phyloP scores from a whole-genome alignment of 768 basidiomycete species.

The Sarcomyxa edulis region DNA sequence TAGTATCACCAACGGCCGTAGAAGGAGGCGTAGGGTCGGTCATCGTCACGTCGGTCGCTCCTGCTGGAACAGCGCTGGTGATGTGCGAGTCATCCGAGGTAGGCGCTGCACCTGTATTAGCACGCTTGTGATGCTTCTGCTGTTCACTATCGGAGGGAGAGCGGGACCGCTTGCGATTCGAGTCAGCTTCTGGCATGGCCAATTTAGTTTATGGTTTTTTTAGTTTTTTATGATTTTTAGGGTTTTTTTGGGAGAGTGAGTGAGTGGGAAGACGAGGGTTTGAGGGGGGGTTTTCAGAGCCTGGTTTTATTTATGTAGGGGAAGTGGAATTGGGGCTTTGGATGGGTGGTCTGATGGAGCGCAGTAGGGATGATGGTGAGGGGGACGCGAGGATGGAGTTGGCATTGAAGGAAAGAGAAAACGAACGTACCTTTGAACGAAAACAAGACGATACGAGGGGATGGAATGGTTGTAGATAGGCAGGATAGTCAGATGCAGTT shows the following conservation, averaged over 20 bases:
- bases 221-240: slow-evolving; percentile 23
- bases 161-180: slow-evolving; percentile 81
- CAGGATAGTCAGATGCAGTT: no score
- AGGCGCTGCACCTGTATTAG: slow-evolving; percentile 70
- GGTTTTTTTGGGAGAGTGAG: slow-evolving; percentile 19
- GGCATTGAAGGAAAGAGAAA: slow-evolving; percentile 13
- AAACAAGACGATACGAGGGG: not conserved
- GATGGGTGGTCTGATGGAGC: slow-evolving; percentile 49
- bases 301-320: slow-evolving; percentile 29
- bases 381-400: slow-evolving; percentile 55
- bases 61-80: slow-evolving; percentile 35
- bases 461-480: no score
- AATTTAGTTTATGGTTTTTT: slow-evolving; percentile 43
- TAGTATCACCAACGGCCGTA: slow-evolving; percentile 44
- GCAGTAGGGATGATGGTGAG: slow-evolving; percentile 48
- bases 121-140: slow-evolving; percentile 76
- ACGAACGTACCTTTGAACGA: not conserved
- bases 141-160: slow-evolving; percentile 79
- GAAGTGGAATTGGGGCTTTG: slow-evolving; percentile 5
- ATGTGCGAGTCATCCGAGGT: slow-evolving; percentile 58
- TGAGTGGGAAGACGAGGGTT: slow-evolving; percentile 13
- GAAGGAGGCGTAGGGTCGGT: slow-evolving; percentile 48
- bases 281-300: slow-evolving; percentile 32
- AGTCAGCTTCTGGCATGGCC: slow-evolving; percentile 84
- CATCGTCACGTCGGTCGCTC: slow-evolving; percentile 62